Evolutionary conservation across 148 eudicot genomes (phyloP), one percentile per base, ranked within the genome.

Genomic region (Nyssa sinensis): DNA sequence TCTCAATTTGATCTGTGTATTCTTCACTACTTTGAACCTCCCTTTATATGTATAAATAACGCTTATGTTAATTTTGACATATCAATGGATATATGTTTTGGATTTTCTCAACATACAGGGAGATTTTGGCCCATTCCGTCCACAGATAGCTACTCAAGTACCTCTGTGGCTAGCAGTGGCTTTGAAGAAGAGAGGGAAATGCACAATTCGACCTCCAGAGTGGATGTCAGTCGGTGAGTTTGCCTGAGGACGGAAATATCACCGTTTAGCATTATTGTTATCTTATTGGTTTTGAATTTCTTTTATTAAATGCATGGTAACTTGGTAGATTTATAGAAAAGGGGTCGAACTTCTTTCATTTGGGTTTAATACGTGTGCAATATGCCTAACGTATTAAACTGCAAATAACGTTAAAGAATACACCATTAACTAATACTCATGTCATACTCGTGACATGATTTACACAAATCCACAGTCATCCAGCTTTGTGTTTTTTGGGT

Each of bases 131-230:
- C 98, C 98, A 16, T 94, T 94, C 61, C 81, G 86, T 14, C 97
- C 97, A 2, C 93, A 87, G 82, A 87, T 94, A 63, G 84, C 92
- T 1, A 79, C 95, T 31, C 77, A 86, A 74, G 98, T 88, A 39
- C 98, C 98, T 8, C 53, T 92, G 59, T 92, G 97, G 98, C 86
- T 94, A 63, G 98, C 98, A 9, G 90, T 94, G 68, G 93, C 98
- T 62, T 77, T 94, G 84, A 91, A 94, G 88, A 94, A 85, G 83
- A 88, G 98, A 82, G 98, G 98, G 53, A 94, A 94, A 77, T 94
- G 97, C 85, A 86, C 90, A 6, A 86, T 94, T 77, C 88, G 87
- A 64, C 86, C 95, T 53, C 97, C 92, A 4, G 92, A 84, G 68
- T 94, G 97, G 98, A 92, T 94, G 93, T 83, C 93, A 3, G 81